Conservation (phyloP, 768 basidiomycete species). For the Tephrocybe sp. region DNA sequence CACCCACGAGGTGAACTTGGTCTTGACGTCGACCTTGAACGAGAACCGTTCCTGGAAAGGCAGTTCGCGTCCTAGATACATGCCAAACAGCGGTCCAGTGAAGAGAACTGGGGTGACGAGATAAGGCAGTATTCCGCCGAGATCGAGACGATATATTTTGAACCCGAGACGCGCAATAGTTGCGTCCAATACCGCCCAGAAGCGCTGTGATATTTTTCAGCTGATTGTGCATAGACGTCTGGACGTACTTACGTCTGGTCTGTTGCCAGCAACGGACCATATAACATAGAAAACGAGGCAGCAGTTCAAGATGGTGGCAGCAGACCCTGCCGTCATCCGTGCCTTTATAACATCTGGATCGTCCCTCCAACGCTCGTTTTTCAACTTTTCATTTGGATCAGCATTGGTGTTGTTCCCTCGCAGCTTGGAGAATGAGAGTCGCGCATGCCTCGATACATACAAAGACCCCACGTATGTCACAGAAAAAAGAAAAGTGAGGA, state of each 20-base stretch:
- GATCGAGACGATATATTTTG: slow-evolving; percentile 16
- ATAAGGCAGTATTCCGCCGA: slow-evolving; percentile 40
- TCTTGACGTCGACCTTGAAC: slow-evolving; percentile 36
- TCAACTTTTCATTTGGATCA: slow-evolving; percentile 23
- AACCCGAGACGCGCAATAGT: slow-evolving; percentile 44
- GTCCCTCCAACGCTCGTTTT: slow-evolving; percentile 66
- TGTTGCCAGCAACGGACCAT: slow-evolving; percentile 24
- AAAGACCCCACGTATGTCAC: slow-evolving; percentile 79
- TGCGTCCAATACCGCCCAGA: slow-evolving; percentile 23
- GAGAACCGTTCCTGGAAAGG: slow-evolving; percentile 58
- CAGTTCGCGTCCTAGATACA: slow-evolving; percentile 42
- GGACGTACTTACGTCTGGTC: slow-evolving; percentile 18
- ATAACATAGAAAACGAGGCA: slow-evolving; percentile 47
- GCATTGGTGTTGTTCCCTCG: slow-evolving; percentile 25
- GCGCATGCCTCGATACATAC: slow-evolving; percentile 69
- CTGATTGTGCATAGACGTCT: neutral
- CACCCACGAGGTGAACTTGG: slow-evolving; percentile 47
- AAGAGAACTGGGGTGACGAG: slow-evolving; percentile 75
- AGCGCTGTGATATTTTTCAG: slow-evolving; percentile 9
- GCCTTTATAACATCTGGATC: slow-evolving; percentile 85
- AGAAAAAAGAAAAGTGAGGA: slow-evolving; percentile 59
- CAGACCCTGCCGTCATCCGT: slow-evolving; percentile 64
- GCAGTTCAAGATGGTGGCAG: slow-evolving; percentile 63
- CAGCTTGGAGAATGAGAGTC: slow-evolving; percentile 49
- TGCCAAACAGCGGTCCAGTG: slow-evolving; percentile 72